Conservation (phyloP, 1,284 basidiomycete species). For the Marasmius oreades region DNA sequence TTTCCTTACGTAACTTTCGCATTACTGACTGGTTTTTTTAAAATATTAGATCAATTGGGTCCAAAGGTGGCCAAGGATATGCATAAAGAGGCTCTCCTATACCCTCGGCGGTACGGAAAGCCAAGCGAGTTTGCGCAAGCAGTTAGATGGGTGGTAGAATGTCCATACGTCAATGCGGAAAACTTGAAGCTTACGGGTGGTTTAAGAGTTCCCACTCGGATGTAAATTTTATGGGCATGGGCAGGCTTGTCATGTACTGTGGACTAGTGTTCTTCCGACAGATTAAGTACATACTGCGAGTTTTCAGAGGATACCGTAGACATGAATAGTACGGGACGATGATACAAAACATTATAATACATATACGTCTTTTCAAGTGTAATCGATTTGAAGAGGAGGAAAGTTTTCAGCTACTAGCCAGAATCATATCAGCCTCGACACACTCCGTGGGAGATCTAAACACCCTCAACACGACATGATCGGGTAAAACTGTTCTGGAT, state of each 20-base stretch:
- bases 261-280: neutral
- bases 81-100: constrained; percentile 35
- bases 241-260: neutral
- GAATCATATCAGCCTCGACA: constrained; percentile 46
- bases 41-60: constrained; percentile 24
- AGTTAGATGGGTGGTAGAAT: constrained; percentile 47
- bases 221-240: neutral
- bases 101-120: constrained; percentile 42
- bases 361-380: too few species aligned
- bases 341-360: too few species aligned
- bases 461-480: constrained; percentile 52
- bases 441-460: constrained; percentile 68
- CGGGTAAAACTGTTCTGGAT: constrained; percentile 54
- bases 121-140: constrained; percentile 49
- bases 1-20: neutral
- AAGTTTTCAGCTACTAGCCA: constrained; percentile 16
- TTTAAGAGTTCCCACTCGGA: constrained; percentile 5
- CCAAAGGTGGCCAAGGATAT: constrained; percentile 33
- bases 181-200: constrained; percentile 39
- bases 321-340: too few species aligned
- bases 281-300: too few species aligned
- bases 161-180: constrained; percentile 56
- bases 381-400: too few species aligned
- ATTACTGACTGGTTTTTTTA: neutral
- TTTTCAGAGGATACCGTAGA: too few species aligned